Percentiles rank a stretch among this genome's conserved stretches.
These are phyloP conservation scores for Arachis stenosperma DNA, from an alignment of 306 rosid genomes.

Conservation along the genomic window DNA sequence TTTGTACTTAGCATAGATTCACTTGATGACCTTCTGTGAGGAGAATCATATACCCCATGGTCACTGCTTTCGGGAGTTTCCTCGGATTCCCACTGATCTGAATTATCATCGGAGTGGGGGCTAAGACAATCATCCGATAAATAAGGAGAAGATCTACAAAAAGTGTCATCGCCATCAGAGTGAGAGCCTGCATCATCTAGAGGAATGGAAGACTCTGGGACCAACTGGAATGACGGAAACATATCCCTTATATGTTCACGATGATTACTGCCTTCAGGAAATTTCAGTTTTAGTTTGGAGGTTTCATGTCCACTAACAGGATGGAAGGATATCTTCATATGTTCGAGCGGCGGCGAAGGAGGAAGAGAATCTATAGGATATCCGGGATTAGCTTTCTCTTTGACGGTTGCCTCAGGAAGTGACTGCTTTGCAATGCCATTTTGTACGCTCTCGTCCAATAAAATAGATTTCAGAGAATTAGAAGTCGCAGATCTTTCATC, in stretches of 20 bases:
- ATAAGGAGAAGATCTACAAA: conserved; percentile 88
- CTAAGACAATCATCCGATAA: conserved; percentile 76
- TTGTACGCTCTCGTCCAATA: conserved; percentile 54
- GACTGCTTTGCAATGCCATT: conserved; percentile 39
- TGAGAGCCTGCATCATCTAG: conserved; percentile 64
- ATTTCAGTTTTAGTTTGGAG: conserved; percentile 70
- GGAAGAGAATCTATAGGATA: conserved; percentile 62
- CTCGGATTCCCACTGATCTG: conserved; percentile 89
- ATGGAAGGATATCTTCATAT: conserved; percentile 93
- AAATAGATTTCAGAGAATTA: conserved; percentile 49
- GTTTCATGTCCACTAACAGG: conserved; percentile 66
- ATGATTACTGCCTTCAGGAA: conserved; percentile 74
- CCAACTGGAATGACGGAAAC: conserved; percentile 89
- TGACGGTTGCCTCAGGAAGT: conserved; percentile 46
- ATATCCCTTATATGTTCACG: conserved; percentile 60
- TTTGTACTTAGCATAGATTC: conserved; percentile 52
- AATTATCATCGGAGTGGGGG: conserved; percentile 66
- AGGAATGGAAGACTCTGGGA: conserved; percentile 69
- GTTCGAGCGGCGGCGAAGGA: conserved; percentile 94
- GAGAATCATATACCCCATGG: conserved; percentile 55
- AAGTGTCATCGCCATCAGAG: conserved; percentile 86
- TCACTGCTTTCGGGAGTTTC: conserved; percentile 60
- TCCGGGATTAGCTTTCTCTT: conserved; percentile 50
- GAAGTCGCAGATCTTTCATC: conserved; percentile 55
- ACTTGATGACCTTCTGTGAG: conserved; percentile 52